Base-by-base conservation (phyloP, 75 land plant genomes). In the Ceratopteris richardii region DNA sequence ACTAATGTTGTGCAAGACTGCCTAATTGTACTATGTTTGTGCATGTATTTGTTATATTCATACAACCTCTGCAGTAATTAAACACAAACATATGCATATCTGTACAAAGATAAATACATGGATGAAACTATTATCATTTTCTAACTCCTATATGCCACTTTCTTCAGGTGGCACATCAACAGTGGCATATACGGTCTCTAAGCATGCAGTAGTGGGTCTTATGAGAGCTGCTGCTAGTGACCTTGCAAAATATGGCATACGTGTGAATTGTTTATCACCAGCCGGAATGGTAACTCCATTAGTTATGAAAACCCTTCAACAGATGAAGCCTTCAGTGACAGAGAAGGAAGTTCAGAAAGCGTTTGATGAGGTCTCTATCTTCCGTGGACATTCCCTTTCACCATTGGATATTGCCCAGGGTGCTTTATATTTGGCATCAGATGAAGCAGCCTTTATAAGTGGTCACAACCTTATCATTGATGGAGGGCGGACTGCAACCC, bases 251-350 rank as follows among this genome's bases (percentile, higher is more conserved):
- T 46, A 80, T 22, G 87, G 87, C 9, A 66, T 84, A 13, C 62
- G 87, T 5, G 69, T 80, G 25, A 84, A 84, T 46, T 85, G 81
- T 71, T 77, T 88, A 37, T 88, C 94, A 14, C 94, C 94, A 0
- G 68, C 64, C 40, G 89, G 78, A 20, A 74, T 88, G 4, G 80
- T 74, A 26, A 84, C 83, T 25, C 51, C 74, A 21, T 53, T 82
- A 9, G 79, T 63, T 42, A 17, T 78, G 57, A 14, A 28, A 16
- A 1, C 23, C 30, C 40, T 37, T 39, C 55, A 31, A 26, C 23
- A 20, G 42, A 22, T 54, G 25, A 46, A 46, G 13, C 50, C 50
- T 21, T n/a, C 50, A 17, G 2, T 2, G 22, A 36, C 43, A 23
- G 29, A 6, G 48, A 16, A 25, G 30, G 11, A 58, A 31, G 16